Conservation (phyloP, 148 eudicot genomes). For the Cornus controversa region DNA sequence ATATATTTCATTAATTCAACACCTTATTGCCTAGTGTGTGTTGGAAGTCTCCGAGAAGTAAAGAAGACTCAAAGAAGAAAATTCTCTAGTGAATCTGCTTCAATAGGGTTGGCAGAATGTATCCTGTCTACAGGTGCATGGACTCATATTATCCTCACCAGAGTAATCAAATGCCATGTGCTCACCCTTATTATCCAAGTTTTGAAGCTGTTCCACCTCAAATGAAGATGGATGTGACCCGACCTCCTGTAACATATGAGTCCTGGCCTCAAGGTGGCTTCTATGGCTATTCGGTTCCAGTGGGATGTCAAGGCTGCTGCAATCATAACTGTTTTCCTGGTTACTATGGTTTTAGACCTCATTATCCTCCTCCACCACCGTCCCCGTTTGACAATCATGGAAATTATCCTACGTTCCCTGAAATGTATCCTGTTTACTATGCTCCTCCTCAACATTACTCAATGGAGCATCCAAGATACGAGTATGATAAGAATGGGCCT, state of each 20-base stretch:
- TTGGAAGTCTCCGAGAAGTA: neutral
- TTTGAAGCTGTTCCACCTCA: conserved; percentile 34
- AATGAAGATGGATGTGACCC: conserved; percentile 23
- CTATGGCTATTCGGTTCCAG: conserved; percentile 35
- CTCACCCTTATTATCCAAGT: conserved; percentile 30
- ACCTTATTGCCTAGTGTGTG: neutral
- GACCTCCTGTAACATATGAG: conserved; percentile 24
- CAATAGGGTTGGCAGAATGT: conserved; percentile 21
- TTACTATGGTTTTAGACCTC: conserved; percentile 39
- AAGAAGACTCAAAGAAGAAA: neutral
- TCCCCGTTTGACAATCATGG: conserved; percentile 29
- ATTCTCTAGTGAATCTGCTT: neutral
- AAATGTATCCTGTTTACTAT: conserved; percentile 34
- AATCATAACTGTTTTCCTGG: conserved; percentile 33
- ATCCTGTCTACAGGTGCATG: conserved; percentile 27
- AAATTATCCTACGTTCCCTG: conserved; percentile 37
- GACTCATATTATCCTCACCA: conserved; percentile 33
- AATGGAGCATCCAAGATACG: conserved; percentile 47
- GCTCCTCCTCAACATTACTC: conserved; percentile 48
- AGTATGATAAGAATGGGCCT: conserved; percentile 39
- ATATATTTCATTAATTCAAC: neutral
- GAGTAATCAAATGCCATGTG: conserved; percentile 28
- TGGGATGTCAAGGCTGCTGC: conserved; percentile 46
- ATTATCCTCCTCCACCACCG: conserved; percentile 39
- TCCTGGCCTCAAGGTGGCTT: conserved; percentile 38